Evolutionary conservation across 2,329 filamentous ascomycete genomes (phyloP).

Genomic region (Lasiodiplodia gonubiensis): DNA sequence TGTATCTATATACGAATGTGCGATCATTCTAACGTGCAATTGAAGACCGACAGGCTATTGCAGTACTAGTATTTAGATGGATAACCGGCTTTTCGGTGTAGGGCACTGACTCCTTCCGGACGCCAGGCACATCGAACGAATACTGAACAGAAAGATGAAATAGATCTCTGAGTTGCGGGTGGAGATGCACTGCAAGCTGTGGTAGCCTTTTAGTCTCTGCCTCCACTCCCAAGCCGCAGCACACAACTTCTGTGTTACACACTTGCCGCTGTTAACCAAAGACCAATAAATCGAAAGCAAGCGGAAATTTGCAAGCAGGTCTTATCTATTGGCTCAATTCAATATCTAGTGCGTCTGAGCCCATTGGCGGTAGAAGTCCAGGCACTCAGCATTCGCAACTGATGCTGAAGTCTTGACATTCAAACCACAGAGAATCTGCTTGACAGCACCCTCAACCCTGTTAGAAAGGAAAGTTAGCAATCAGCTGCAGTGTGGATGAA

Average conservation of each 20-base stretch:
- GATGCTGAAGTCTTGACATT: conserved; percentile 88
- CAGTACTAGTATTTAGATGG: no score
- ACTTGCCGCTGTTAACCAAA: not conserved
- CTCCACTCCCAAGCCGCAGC: not conserved
- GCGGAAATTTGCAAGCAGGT: not conserved
- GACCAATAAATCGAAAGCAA: no score
- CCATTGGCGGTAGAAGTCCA: conserved; percentile 90
- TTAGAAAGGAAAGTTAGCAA: not conserved
- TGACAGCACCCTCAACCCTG: conserved; percentile 91
- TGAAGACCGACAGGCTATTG: no score
- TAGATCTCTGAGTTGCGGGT: not conserved
- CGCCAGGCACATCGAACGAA: no score
- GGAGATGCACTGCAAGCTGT: not conserved
- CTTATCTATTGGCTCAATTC: not conserved
- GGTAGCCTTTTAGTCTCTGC: not conserved
- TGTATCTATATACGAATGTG: not conserved
- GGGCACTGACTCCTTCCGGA: not conserved
- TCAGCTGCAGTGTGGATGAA: not conserved
- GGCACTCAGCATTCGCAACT: conserved; percentile 86
- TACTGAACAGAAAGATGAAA: not conserved
- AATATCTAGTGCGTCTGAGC: conserved; percentile 34
- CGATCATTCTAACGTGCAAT: not conserved
- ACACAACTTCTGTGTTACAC: not conserved
- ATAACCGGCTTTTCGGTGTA: not conserved
- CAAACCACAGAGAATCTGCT: conserved; percentile 90